Percentiles rank a stretch among this genome's conserved stretches.
Evolutionary conservation across 1,139 yeast genomes (phyloP).

Genomic region (Suhomyces bolitotheri): DNA sequence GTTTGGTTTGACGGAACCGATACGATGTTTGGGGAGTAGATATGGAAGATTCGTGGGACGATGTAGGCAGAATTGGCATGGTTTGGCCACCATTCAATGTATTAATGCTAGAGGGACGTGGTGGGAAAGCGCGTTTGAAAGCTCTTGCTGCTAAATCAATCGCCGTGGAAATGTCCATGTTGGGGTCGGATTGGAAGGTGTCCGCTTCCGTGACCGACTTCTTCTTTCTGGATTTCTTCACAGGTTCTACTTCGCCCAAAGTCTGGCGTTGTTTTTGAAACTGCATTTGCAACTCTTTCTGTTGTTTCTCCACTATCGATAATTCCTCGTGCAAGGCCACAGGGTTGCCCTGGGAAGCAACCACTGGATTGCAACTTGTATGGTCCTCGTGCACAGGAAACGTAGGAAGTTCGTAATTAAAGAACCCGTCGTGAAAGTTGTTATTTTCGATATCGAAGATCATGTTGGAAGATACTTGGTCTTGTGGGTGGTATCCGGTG

Average conservation of each 20-base stretch:
- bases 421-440: slow-evolving; percentile 10
- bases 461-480: not conserved
- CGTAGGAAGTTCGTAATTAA: slow-evolving; percentile 8
- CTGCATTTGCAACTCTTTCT: slow-evolving; percentile 8
- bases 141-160: slow-evolving; percentile 17
- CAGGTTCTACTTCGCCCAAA: not conserved
- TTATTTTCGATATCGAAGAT: not conserved
- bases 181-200: slow-evolving; percentile 3
- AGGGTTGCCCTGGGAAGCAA: not conserved
- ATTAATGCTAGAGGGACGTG: slow-evolving; percentile 1
- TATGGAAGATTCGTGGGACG: slow-evolving; percentile 6
- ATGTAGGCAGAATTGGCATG: slow-evolving; percentile 9
- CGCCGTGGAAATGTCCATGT: slow-evolving; percentile 17
- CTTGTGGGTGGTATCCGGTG: slow-evolving; percentile 2
- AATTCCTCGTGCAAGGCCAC: slow-evolving; percentile 4
- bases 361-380: not conserved
- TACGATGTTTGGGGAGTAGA: slow-evolving; percentile 7
- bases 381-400: slow-evolving; percentile 1
- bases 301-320: slow-evolving; percentile 8
- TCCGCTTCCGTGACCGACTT: slow-evolving; percentile 4
- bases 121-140: slow-evolving; percentile 8
- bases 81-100: not conserved
- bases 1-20: slow-evolving; percentile 1
- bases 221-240: slow-evolving; percentile 1
- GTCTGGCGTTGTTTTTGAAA: slow-evolving; percentile 5